Percentiles rank a stretch among this genome's conserved stretches.
Conservation (phyloP, 495 filamentous ascomycete species). For the Aspergillus nidulans region DNA sequence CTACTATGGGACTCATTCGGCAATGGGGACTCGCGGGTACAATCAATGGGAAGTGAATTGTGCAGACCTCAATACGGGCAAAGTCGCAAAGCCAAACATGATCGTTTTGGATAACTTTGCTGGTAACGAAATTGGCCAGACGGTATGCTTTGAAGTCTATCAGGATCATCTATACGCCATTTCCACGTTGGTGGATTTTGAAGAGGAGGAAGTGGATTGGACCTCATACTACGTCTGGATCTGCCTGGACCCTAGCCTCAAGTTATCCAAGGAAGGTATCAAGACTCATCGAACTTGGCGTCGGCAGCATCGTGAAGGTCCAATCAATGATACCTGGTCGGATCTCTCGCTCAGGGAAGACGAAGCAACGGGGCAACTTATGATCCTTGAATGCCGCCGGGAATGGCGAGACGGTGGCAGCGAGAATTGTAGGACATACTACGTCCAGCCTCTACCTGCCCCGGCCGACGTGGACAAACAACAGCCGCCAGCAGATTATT, state of each 20-base stretch:
- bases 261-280: constrained; percentile 23
- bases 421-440: constrained; percentile 63
- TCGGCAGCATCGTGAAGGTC: constrained; percentile 65
- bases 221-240: constrained; percentile 67
- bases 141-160: constrained; percentile 68
- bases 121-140: constrained; percentile 62
- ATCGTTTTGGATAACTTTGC: constrained; percentile 50
- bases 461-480: constrained; percentile 24
- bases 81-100: constrained; percentile 23
- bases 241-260: constrained; percentile 48
- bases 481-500: constrained; percentile 9
- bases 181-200: constrained; percentile 60
- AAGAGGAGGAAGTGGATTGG: constrained; percentile 64
- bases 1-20: constrained; percentile 62
- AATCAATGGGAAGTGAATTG: constrained; percentile 60
- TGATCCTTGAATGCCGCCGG: constrained; percentile 65
- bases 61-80: constrained; percentile 43
- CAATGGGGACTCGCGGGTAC: constrained; percentile 44
- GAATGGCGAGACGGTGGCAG: constrained; percentile 63
- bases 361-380: constrained; percentile 54
- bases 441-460: constrained; percentile 55
- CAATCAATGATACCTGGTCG: constrained; percentile 74
- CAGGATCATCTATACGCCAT: constrained; percentile 67
- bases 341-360: constrained; percentile 61
- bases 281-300: constrained; percentile 53